Base-by-base conservation (phyloP, 345 rosid species). In the Ricinus communis region DNA sequence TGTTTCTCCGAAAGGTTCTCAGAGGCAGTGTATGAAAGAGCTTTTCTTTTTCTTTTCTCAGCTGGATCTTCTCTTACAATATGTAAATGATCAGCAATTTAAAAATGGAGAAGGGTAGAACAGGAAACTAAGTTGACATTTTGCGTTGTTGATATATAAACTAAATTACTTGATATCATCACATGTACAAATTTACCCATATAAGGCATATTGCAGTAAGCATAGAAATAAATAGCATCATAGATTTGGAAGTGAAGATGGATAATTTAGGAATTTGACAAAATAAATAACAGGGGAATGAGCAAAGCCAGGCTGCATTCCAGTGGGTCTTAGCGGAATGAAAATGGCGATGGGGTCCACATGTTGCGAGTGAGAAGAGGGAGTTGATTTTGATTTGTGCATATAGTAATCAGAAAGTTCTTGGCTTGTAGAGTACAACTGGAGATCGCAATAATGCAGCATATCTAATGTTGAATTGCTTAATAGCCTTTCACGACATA, bases 291-390 rank as follows among this genome's bases (percentile, higher is more conserved):
- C 54, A 76, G 72, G 71, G 58, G 69, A 36, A 73, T 63, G 57
- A 73, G 60, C 41, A 55, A 65, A 80, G 83, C 88, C 93, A 86
- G 88, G 88, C 93, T 86, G 86, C 82, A 82, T 47, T 81, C 81
- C 72, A 65, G 50, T 65, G 72, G 82, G 82, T 70, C 52, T 52
- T 49, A 68, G 77, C 66, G 65, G 52, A 63, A 55, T 66, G 46
- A 60, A 49, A 38, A 22, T 25, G 38, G 66, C 21, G 40, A 66
- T 54, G 71, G 81, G 83, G 62, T 30, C 81, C 70, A 62, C 49
- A 66, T 46, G 59, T 41, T 69, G 58, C 8, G 79, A 54, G 5
- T 28, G 66, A n/a, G n/a, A n/a, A n/a, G n/a, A n/a, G n/a, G n/a
- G n/a, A n/a, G n/a, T n/a, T n/a, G n/a, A 38, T 57, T 50, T 64